phyloP scores from a whole-genome alignment of 2,329 filamentous ascomycete species.

The Exophiala xenobiotica region DNA sequence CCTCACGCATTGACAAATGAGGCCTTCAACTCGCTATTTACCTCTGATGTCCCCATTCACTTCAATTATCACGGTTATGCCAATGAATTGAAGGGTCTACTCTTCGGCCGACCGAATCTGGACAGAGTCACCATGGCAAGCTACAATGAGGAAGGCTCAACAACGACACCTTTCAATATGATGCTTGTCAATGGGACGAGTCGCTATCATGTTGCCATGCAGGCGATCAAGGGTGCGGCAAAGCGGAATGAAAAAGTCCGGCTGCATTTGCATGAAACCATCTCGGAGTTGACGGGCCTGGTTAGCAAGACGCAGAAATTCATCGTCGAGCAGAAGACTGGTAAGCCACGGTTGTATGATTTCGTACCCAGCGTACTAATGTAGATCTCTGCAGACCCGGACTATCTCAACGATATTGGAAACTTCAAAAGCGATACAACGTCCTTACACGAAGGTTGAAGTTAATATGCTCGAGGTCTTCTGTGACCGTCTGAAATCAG shows the following conservation, averaged over 20 bases:
- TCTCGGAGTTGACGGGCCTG: constrained; percentile 6
- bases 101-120: constrained; percentile 57
- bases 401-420: constrained; percentile 24
- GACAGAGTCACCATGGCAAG: constrained; percentile 57
- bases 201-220: constrained; percentile 10
- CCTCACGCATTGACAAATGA: constrained; percentile 57
- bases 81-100: constrained; percentile 58
- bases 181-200: constrained; percentile 6
- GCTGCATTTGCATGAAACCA: constrained; percentile 8
- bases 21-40: constrained; percentile 59
- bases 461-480: too few species aligned
- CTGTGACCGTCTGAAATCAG: too few species aligned
- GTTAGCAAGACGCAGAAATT: constrained; percentile 9
- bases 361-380: not conserved
- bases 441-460: constrained; percentile 23
- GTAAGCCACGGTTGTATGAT: not conserved
- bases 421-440: constrained; percentile 23
- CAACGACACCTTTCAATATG: constrained; percentile 49
- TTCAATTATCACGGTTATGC: constrained; percentile 70
- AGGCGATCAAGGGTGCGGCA: constrained; percentile 3
- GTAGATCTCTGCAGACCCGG: constrained; percentile 18
- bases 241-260: constrained; percentile 7
- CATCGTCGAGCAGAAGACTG: constrained; percentile 6
- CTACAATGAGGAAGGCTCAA: constrained; percentile 65
- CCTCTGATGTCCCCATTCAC: constrained; percentile 53